These are phyloP conservation scores for Volvox reticuliferus DNA, from an alignment of 139 green algal species.

Conservation along the genomic window DNA sequence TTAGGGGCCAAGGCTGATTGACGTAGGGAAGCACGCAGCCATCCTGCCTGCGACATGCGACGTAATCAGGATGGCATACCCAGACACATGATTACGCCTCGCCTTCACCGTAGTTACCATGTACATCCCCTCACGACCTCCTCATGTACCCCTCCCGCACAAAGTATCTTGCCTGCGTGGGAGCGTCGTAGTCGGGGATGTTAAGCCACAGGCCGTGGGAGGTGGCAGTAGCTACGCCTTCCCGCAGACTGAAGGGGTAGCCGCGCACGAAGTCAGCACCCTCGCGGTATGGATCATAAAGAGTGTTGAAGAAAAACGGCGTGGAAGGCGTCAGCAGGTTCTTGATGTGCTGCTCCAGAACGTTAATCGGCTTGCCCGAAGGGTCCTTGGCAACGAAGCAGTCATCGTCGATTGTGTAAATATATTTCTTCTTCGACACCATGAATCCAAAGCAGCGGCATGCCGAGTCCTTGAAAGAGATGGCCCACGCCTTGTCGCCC, in stretches of 20 bases:
- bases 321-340: constrained; percentile 95
- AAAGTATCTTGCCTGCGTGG: constrained; percentile 72
- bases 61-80: too few relatives aligned
- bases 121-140: too few relatives aligned
- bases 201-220: constrained; percentile 98
- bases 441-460: constrained; percentile 97
- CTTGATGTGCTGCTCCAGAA: constrained; percentile 95
- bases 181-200: constrained; percentile 98
- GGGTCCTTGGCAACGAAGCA: constrained; percentile 93
- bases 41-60: too few relatives aligned
- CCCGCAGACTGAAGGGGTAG: constrained; percentile 91
- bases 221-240: constrained; percentile 92
- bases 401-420: constrained; percentile 98
- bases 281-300: constrained; percentile 94
- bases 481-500: constrained; percentile 94
- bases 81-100: too few relatives aligned
- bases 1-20: background rate
- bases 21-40: too few relatives aligned
- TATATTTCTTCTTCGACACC: constrained; percentile 95
- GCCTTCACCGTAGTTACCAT: too few relatives aligned
- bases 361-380: constrained; percentile 91
- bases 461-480: constrained; percentile 96
- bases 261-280: constrained; percentile 78
- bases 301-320: constrained; percentile 98
- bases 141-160: too few relatives aligned